Evolutionary conservation across 108 stramenopile species (phyloP), one percentile per base, ranked within the genome.

Genomic region (Asterionellopsis glacialis): DNA sequence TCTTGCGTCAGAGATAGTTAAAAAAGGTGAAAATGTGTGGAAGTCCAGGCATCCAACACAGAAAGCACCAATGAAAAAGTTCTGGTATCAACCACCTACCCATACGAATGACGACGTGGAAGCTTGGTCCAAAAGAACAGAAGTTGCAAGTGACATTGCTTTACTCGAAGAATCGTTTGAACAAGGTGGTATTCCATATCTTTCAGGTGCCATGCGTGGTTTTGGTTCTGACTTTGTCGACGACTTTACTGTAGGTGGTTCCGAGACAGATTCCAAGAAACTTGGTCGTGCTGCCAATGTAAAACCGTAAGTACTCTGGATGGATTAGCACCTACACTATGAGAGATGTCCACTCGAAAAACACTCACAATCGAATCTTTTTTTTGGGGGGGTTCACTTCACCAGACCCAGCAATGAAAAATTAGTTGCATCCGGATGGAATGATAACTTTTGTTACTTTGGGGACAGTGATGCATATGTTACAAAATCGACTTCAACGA

Each of bases 181-280:
- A 10, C 26, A 42, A 7, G 40, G 59, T 4, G 72, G 70, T 21
- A 16, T 76, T 16, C 87, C 87, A 4, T 73, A 42, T 13, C 52
- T 87, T 16, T 64, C 81, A 48, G 90, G 90, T 25, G 74, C 90
- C 9, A 69, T 69, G 14, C 69, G 64, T 33, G 90, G 90, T n/a
- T 83, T 88, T 71, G 83, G 76, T 1, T 70, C 57, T 22, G 57
- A 88, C 38, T 40, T 59, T 15, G 44, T 57, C 39, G 68, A 75
- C 21, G 43, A 53, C 3, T 27, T 68, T 19, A 74, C 68, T 11
- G 60, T 52, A 18, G 74, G 64, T 19, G 25, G 51, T 33, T 45
- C 59, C 4, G 65, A 64, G 45, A 50, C 62, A 47, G 43, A 57
- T 51, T 54, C 64, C 58, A 81, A 63, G 64, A 73, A 59, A 63